These are phyloP conservation scores for Fraxinus excelsior DNA, from an alignment of 257 asterid species.

Conservation along the genomic window DNA sequence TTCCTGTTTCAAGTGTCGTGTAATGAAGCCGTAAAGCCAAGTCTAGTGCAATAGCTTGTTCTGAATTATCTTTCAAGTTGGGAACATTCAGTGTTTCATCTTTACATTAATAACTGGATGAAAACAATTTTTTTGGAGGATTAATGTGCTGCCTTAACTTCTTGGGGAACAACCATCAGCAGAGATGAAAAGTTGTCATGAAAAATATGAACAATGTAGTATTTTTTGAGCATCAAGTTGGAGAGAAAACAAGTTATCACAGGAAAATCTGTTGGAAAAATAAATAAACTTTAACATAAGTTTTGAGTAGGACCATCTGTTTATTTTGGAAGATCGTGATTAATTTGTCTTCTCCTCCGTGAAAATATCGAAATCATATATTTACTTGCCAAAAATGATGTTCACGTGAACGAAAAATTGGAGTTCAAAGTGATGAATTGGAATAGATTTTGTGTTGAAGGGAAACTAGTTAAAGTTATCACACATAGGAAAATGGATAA, in stretches of 20 bases:
- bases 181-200: slow-evolving; percentile 4
- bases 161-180: slow-evolving; percentile 60
- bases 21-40: slow-evolving; percentile 45
- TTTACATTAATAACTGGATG: slow-evolving; percentile 47
- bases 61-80: slow-evolving; percentile 37
- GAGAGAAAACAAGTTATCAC: neutral
- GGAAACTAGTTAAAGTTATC: too few relatives aligned
- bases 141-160: slow-evolving; percentile 37
- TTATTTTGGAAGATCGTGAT: too few relatives aligned
- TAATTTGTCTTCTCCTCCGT: too few relatives aligned
- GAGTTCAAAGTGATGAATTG: too few relatives aligned
- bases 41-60: slow-evolving; percentile 48
- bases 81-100: slow-evolving; percentile 48
- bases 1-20: slow-evolving; percentile 38
- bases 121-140: slow-evolving; percentile 33
- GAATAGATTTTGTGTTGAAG: too few relatives aligned
- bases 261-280: too few relatives aligned
- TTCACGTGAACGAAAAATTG: too few relatives aligned
- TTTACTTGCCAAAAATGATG: too few relatives aligned
- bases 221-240: neutral
- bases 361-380: too few relatives aligned
- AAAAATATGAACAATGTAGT: neutral
- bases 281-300: too few relatives aligned
- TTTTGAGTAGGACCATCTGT: too few relatives aligned
- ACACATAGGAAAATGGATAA: too few relatives aligned